Evolutionary conservation across 441 rosid genomes (phyloP).

Genomic region (Syzygium malaccense): DNA sequence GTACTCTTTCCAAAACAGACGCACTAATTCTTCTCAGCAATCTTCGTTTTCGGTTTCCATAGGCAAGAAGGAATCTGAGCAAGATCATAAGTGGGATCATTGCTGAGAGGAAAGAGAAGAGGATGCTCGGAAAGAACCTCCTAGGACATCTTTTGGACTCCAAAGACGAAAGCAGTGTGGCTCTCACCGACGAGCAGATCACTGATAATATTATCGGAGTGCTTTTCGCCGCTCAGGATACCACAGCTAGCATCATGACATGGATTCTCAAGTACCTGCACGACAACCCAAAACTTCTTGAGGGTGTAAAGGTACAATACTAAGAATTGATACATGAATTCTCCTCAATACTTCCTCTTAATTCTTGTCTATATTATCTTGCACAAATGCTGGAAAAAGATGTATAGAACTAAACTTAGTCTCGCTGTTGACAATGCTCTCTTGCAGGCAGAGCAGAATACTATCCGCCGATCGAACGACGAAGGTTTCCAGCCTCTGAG

Average conservation of each 20-base stretch:
- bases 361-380: neutral
- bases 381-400: neutral
- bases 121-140: slow-evolving; percentile 29
- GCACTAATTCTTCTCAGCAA: neutral
- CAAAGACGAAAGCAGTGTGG: slow-evolving; percentile 31
- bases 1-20: neutral
- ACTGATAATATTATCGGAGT: slow-evolving; percentile 69
- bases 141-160: slow-evolving; percentile 43
- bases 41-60: neutral
- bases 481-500: slow-evolving; percentile 22
- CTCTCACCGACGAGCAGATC: slow-evolving; percentile 33
- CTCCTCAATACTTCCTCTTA: neutral
- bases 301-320: slow-evolving; percentile 48
- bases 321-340: neutral
- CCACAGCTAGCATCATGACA: slow-evolving; percentile 62
- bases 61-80: slow-evolving; percentile 53
- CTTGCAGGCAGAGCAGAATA: slow-evolving; percentile 50
- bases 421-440: neutral
- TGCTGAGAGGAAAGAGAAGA: slow-evolving; percentile 46
- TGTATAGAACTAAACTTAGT: neutral
- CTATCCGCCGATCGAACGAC: slow-evolving; percentile 21
- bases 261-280: slow-evolving; percentile 73
- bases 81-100: slow-evolving; percentile 41
- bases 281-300: slow-evolving; percentile 57
- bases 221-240: slow-evolving; percentile 71